Evolutionary conservation across 495 filamentous ascomycete genomes (phyloP).

Genomic region (Penicillium cinerascens): DNA sequence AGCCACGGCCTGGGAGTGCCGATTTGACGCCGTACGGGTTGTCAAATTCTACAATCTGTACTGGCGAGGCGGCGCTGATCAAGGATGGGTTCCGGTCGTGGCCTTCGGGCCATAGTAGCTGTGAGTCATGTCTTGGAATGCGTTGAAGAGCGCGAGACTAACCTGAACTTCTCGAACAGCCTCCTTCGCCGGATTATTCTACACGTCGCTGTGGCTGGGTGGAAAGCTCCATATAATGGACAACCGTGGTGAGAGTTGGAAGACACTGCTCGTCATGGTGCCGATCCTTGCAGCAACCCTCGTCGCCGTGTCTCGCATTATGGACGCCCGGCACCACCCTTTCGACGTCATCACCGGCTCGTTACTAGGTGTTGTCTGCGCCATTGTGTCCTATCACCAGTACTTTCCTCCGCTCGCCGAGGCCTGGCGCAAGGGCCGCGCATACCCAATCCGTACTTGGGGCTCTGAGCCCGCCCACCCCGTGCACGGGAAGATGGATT

Average conservation of each 20-base stretch:
- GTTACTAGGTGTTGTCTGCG: constrained; percentile 55
- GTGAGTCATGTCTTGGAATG: constrained; percentile 28
- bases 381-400: constrained; percentile 50
- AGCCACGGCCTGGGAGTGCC: constrained; percentile 42
- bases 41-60: constrained; percentile 66
- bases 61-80: constrained; percentile 57
- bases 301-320: constrained; percentile 54
- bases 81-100: constrained; percentile 86
- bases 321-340: constrained; percentile 84
- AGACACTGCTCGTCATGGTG: constrained; percentile 63
- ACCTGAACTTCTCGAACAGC: constrained; percentile 25
- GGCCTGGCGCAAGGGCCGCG: constrained; percentile 57
- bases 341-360: constrained; percentile 85
- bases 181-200: constrained; percentile 77
- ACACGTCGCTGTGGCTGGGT: constrained; percentile 61
- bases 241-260: constrained; percentile 72
- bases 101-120: constrained; percentile 65
- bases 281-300: constrained; percentile 53
- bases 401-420: constrained; percentile 56
- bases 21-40: constrained; percentile 48
- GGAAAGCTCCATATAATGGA: constrained; percentile 57
- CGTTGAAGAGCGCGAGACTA: not conserved
- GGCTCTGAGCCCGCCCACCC: constrained; percentile 39
- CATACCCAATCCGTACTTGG: constrained; percentile 61
- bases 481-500: constrained; percentile 2